phyloP scores from a whole-genome alignment of 208 protist genomes.

The Crithidia fasciculata region DNA sequence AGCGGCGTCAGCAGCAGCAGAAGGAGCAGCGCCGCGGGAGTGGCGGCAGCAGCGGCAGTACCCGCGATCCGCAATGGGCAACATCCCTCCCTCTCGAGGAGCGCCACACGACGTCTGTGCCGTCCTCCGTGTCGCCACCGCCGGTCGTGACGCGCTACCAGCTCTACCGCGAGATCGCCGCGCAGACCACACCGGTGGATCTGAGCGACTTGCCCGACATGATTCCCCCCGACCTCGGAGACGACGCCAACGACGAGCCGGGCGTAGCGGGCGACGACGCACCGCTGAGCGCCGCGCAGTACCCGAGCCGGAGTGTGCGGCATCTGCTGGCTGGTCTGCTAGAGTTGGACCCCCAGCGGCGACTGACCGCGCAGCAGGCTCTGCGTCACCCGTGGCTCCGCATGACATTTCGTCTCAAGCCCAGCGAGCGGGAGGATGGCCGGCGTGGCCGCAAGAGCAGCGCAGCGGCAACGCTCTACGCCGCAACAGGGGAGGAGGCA shows the following conservation, averaged over 20 bases:
- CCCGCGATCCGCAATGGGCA: background rate
- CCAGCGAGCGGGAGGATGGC: background rate
- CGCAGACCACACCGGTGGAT: slow-evolving; percentile 44
- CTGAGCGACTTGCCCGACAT: slow-evolving; percentile 58
- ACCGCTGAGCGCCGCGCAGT: background rate
- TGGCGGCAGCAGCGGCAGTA: slow-evolving; percentile 3
- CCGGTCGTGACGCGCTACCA: slow-evolving; percentile 58
- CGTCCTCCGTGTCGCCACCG: background rate
- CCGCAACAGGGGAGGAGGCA: too few species aligned
- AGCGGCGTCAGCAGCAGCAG: slow-evolving; percentile 11
- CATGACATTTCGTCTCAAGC: slow-evolving; percentile 41
- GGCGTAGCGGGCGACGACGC: background rate
- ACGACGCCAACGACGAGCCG: background rate
- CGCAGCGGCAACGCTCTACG: too few species aligned
- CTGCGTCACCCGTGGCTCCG: slow-evolving; percentile 75
- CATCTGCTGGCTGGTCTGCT: slow-evolving; percentile 67
- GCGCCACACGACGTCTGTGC: background rate
- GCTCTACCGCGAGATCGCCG: slow-evolving; percentile 73
- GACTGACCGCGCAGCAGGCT: slow-evolving; percentile 70
- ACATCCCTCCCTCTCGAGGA: too few species aligned
- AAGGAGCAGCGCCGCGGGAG: background rate
- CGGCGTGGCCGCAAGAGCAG: background rate
- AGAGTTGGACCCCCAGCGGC: slow-evolving; percentile 57
- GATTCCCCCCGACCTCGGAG: slow-evolving; percentile 19
- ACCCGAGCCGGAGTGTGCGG: slow-evolving; percentile 48